Conservation (phyloP, 2,329 filamentous ascomycete species). For the Stylonectria norvegica region DNA sequence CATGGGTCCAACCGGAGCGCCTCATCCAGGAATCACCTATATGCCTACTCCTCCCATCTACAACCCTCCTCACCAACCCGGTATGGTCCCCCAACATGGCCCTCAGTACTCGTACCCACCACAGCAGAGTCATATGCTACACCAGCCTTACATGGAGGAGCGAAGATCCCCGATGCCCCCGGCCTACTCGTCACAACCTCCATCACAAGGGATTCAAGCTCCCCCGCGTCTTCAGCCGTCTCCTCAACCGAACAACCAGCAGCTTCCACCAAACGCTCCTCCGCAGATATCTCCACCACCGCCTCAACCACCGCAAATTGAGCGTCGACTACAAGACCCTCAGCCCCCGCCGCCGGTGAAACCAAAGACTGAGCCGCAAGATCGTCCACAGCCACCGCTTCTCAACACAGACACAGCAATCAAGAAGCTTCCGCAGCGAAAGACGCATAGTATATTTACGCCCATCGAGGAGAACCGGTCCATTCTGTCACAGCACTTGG, state of each 20-base stretch:
- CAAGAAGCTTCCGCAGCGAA: constrained; percentile 68
- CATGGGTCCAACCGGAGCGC: constrained; percentile 56
- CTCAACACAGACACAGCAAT: constrained; percentile 51
- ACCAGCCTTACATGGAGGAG: constrained; percentile 65
- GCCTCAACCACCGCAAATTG: constrained; percentile 39
- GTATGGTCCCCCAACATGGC: constrained; percentile 21
- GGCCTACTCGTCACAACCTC: constrained; percentile 57
- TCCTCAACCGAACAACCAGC: constrained; percentile 54
- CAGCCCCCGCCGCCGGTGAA: constrained; percentile 51
- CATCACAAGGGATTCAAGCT: constrained; percentile 45
- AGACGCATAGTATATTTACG: constrained; percentile 92
- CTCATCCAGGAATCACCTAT: constrained; percentile 66
- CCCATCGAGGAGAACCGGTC: constrained; percentile 93
- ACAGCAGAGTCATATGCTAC: constrained; percentile 15
- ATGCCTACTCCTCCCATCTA: constrained; percentile 86
- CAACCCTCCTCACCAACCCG: constrained; percentile 47
- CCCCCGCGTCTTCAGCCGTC: constrained; percentile 54
- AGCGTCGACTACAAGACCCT: constrained; percentile 47
- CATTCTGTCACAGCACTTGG: constrained; percentile 79
- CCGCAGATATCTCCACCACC: constrained; percentile 53
- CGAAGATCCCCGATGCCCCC: constrained; percentile 71
- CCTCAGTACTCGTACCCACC: constrained; percentile 23
- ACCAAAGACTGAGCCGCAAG: constrained; percentile 46
- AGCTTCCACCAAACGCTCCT: constrained; percentile 44
- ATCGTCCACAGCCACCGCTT: constrained; percentile 44